A percentile compares a stretch with the other conserved stretches of the same genome.
These are phyloP conservation scores for Chlamydomonas asymmetrica DNA, from an alignment of 139 green algal species.

Conservation along the genomic window DNA sequence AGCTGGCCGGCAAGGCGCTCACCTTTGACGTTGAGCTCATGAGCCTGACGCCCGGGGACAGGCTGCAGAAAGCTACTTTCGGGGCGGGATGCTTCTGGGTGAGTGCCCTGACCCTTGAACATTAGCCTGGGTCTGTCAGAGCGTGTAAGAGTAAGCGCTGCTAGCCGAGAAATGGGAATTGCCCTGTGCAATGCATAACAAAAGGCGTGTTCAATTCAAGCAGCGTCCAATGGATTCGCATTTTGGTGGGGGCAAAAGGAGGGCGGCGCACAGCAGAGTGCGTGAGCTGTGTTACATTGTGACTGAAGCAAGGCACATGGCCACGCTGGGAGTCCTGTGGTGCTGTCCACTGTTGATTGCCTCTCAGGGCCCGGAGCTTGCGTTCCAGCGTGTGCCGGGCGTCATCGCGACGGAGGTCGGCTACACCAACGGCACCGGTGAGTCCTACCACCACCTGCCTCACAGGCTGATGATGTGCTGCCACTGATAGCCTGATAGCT, in stretches of 20 bases:
- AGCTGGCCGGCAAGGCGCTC: constrained; percentile 70
- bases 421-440: constrained; percentile 61
- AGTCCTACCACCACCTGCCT: too few relatives aligned
- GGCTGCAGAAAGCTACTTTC: constrained; percentile 58
- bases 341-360: constrained; percentile 36
- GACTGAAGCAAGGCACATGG: not conserved
- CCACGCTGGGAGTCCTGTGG: constrained; percentile 11
- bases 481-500: too few relatives aligned
- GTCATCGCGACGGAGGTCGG: constrained; percentile 74
- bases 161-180: too few relatives aligned
- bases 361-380: constrained; percentile 76
- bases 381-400: constrained; percentile 77
- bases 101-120: too few relatives aligned
- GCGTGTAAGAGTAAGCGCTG: too few relatives aligned
- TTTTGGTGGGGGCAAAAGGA: not conserved
- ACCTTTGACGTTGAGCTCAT: constrained; percentile 76
- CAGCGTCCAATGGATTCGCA: constrained; percentile 34
- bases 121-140: too few relatives aligned
- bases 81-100: constrained; percentile 90
- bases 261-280: too few relatives aligned
- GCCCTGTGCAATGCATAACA: too few relatives aligned
- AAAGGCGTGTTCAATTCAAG: too few relatives aligned
- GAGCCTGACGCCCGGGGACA: constrained; percentile 41
- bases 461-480: too few relatives aligned
- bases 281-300: too few relatives aligned